phyloP scores from a whole-genome alignment of 139 green algal species.

The Eudorina sp. region DNA sequence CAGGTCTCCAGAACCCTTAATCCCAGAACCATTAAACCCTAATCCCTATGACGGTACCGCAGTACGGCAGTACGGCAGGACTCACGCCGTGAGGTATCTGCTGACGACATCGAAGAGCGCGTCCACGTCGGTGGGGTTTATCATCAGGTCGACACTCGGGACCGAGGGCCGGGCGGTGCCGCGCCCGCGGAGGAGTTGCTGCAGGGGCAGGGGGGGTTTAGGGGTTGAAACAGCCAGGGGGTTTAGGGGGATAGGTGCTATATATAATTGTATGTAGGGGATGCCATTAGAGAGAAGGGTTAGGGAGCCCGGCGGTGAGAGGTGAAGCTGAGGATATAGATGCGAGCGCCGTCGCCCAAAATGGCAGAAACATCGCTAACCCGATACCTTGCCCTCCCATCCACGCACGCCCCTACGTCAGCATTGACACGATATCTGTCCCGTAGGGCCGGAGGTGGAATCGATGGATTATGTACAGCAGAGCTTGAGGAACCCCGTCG shows the following conservation, averaged over 20 bases:
- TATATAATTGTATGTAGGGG: too few relatives aligned
- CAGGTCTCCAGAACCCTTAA: not conserved
- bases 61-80: not conserved
- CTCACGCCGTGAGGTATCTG: constrained; percentile 16
- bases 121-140: constrained; percentile 3
- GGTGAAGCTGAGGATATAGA: too few relatives aligned
- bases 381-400: too few relatives aligned
- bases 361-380: not conserved
- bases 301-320: too few relatives aligned
- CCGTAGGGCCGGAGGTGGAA: not conserved
- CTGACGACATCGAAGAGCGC: constrained; percentile 7
- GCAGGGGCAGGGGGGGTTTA: not conserved
- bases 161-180: not conserved
- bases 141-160: not conserved
- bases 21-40: not conserved
- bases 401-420: too few relatives aligned
- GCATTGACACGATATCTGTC: not conserved
- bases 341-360: not conserved
- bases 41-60: not conserved
- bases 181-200: constrained; percentile 28
- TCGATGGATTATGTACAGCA: not conserved
- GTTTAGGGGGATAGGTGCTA: not conserved
- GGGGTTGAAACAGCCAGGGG: not conserved
- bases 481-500: too few relatives aligned
- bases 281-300: too few relatives aligned